Base-by-base conservation (phyloP, 2,329 filamentous ascomycete species). In the Xylogone sp. region DNA sequence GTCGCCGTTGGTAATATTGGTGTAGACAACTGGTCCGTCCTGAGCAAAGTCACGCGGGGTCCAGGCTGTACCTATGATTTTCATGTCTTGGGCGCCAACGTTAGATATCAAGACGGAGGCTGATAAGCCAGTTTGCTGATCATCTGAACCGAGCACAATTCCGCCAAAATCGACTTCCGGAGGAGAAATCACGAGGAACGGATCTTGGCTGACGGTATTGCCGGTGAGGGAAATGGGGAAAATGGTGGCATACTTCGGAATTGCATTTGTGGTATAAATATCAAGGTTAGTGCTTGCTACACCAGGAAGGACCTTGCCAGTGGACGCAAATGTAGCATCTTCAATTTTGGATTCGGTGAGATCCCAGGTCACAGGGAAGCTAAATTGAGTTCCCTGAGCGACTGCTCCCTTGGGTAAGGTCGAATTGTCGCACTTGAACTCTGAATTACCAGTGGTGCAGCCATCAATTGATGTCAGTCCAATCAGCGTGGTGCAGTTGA, bases 331-430 rank as follows among this genome's bases (percentile, higher is more conserved):
- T 20, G 59, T 55, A 3, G 56, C 56, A 43, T 59, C 56, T n/a
- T 57, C 53, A 21, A 65, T 52, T 3, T 57, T 53, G 21, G 57
- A 51, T 29, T 59, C 51, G 16, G 63, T 62, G 46, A 73, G 62
- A 45, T 70, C 64, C 68, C 70, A 73, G 8, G 61, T 64, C n/a
- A 73, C 66, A 5, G 69, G 65, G 53, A 75, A 72, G 7, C 61
- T 67, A 53, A 75, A 73, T 4, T 56, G 65, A 1, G 65, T 58
- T 1, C 71, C 72, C 45, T 65, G 59, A 2, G 61, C 57, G 7
- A 75, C 42, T 10, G 65, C 51, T 3, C 69, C 66, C 43, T 63
- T 60, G 3, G 72, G 72, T 5, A 75, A 59, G 4, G 68, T 66
- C 10, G 68, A 63, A 49, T 71, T 69, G 29, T 59, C 57, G 52